These are phyloP conservation scores for Suillus bovinus DNA, from an alignment of 768 basidiomycete species.

Conservation along the genomic window DNA sequence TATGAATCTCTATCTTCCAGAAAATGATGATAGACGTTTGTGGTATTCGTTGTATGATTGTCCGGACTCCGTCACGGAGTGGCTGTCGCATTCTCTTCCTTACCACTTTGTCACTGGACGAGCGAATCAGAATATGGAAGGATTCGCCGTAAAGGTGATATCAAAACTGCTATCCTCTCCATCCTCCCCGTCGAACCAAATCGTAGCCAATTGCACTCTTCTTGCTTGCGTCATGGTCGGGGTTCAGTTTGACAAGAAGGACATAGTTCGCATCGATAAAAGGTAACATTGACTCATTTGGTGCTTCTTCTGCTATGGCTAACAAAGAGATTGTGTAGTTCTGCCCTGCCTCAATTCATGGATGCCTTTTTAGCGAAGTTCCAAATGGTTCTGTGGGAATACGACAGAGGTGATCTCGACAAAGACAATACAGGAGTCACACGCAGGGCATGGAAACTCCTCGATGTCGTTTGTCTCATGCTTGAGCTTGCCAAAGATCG, in stretches of 20 bases:
- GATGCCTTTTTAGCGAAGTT: background rate
- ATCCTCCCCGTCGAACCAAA: background rate
- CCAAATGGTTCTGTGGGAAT: background rate
- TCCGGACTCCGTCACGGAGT: background rate
- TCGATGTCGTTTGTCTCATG: background rate
- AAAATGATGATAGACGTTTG: no score
- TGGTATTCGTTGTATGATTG: background rate
- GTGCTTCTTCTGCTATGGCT: background rate
- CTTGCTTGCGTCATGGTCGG: background rate
- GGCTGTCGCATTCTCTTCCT: background rate
- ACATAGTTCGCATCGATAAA: background rate
- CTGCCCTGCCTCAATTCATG: background rate
- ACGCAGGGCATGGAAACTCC: background rate
- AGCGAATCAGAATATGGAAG: background rate
- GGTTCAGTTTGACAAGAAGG: background rate
- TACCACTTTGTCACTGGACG: background rate
- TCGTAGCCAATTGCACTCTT: background rate
- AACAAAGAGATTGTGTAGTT: background rate
- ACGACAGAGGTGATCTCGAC: background rate
- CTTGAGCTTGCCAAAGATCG: background rate
- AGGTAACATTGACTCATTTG: background rate
- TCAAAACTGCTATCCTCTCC: background rate
- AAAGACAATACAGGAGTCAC: no score
- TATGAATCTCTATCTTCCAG: background rate
- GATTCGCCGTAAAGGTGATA: background rate